Base-by-base conservation (phyloP, 2,329 filamentous ascomycete species). In the Eutypa lata region DNA sequence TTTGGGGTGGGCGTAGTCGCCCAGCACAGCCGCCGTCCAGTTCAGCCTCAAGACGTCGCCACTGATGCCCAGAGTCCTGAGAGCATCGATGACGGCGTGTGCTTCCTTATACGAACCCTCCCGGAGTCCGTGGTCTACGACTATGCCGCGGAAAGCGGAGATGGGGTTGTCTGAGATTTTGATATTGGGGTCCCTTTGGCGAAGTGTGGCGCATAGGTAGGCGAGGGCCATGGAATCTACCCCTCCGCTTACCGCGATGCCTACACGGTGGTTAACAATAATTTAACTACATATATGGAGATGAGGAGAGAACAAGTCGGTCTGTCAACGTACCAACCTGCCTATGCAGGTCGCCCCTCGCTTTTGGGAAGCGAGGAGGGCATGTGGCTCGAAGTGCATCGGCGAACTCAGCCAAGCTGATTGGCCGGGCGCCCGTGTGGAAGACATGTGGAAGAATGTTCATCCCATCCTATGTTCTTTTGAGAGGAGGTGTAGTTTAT, bases 171-270 rank as follows among this genome's bases (percentile, higher is more conserved):
- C 79, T 33, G 72, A 72, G 24, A 83, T 64, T 43, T 59, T 71
- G 56, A 75, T 63, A 24, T 60, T 53, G 2, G 63, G 64, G 45
- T 73, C 64, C 3, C 56, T 54, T 3, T 55, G 66, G 37, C 71
- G 70, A 35, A 80, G 62, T 45, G 75, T 70, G 47, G 77, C 79
- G 66, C 89, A 90, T 35, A 97, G 79, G 55, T 78, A 85, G 51
- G 91, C 91, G 55, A 99, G 77, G 26, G 93, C 93, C 92, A 97
- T 99, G n/a, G 93, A 97, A 71, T 99, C 94, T 38, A 94, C 89
- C 7, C 94, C 94, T 22, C 94, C 94, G 65, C 92, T 97, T 56
- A 97, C 77, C 16, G 92, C 94, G 54, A 97, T 75, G 50, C 81
- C 87, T 90, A 52, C 22, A 18, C 11, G 13, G 40, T 21, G n/a